Conservation (phyloP, 768 basidiomycete species). For the Auricularia heimuer region DNA sequence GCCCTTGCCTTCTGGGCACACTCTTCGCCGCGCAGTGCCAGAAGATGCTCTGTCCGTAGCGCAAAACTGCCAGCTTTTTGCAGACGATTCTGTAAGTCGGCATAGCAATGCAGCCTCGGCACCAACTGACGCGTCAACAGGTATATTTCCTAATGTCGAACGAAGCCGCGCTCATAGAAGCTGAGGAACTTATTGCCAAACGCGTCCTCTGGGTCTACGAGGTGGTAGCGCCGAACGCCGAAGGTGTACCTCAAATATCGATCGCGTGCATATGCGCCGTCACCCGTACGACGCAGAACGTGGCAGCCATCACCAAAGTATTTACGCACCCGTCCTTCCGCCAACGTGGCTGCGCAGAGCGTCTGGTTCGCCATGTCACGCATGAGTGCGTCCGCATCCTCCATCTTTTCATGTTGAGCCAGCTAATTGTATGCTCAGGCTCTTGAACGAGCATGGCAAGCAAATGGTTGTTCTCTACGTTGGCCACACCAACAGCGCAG, state of each 20-base stretch:
- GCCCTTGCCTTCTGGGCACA: conserved; percentile 24
- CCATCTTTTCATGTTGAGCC: background rate
- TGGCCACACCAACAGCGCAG: conserved; percentile 43
- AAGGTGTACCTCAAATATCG: conserved; percentile 9
- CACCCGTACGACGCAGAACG: conserved; percentile 46
- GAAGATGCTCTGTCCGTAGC: conserved; percentile 36
- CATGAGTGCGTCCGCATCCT: conserved; percentile 31
- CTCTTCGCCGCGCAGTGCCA: conserved; percentile 34
- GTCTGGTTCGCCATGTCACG: conserved; percentile 50
- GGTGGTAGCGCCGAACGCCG: conserved; percentile 15
- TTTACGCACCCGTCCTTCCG: conserved; percentile 48
- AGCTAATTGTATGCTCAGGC: conserved; percentile 16
- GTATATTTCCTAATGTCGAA: conserved; percentile 42
- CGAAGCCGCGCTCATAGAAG: conserved; percentile 39
- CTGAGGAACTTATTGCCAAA: conserved; percentile 35
- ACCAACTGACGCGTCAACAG: conserved; percentile 21
- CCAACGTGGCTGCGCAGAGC: conserved; percentile 46
- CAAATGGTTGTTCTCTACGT: conserved; percentile 55
- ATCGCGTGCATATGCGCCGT: conserved; percentile 60
- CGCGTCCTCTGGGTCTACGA: conserved; percentile 52
- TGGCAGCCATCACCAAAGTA: conserved; percentile 65
- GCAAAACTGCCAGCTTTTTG: conserved; percentile 44
- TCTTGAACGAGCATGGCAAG: conserved; percentile 36
- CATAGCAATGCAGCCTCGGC: conserved; percentile 3
- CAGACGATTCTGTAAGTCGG: conserved; percentile 43